phyloP scores from a whole-genome alignment of 176 grass and related monocot genomes.

The Avena sativa region DNA sequence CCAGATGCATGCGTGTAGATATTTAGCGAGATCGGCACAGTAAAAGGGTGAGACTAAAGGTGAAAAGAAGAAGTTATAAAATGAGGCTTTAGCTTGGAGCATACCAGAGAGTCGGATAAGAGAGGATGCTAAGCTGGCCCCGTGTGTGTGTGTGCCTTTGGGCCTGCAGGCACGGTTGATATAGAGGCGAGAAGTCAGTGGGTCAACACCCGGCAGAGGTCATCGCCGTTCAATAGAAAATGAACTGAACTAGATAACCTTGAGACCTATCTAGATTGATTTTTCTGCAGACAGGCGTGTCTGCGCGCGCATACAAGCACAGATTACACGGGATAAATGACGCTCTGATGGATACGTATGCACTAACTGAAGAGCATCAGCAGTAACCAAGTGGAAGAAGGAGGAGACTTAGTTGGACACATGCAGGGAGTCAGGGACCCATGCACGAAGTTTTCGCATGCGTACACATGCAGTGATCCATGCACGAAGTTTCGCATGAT shows the following conservation, averaged over 20 bases:
- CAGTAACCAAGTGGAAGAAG: not conserved
- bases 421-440: not conserved
- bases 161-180: not conserved
- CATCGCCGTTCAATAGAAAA: not conserved
- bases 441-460: not conserved
- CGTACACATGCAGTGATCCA: not conserved
- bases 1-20: not conserved
- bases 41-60: conserved; percentile 36
- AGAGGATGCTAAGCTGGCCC: not conserved
- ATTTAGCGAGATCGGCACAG: conserved; percentile 17
- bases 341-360: not conserved
- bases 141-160: not conserved
- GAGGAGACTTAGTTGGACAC: not conserved
- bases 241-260: not conserved
- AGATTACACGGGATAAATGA: not conserved
- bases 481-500: not conserved
- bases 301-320: not conserved
- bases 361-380: conserved; percentile 1
- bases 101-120: conserved; percentile 22
- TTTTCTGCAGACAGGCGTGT: not conserved
- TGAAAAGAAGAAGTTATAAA: not conserved
- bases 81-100: not conserved
- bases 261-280: not conserved
- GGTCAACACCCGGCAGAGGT: not conserved
- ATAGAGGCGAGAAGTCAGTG: not conserved